Base-by-base conservation (phyloP, 73 alveolate species). In the Symbiodinium pilosum region DNA sequence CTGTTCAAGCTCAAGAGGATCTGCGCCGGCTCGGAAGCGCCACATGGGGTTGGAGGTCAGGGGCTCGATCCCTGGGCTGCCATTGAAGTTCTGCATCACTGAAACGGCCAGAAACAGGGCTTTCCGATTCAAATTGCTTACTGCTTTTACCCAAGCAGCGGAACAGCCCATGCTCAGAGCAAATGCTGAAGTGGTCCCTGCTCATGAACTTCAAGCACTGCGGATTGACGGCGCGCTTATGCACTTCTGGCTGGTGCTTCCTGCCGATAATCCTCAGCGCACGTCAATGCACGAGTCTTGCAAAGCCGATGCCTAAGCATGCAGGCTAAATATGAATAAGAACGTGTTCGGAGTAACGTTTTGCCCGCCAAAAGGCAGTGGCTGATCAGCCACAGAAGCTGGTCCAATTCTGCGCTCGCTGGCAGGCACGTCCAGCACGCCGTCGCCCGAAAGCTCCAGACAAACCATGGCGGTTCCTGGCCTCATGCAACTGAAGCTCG, bases 41-140 rank as follows among this genome's bases (percentile, higher is more conserved):
- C 95, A 88, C n/a, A 88, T 88, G 51, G 95, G 95, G 77, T 88
- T 88, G 85, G 95, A 88, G 73, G 95, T 88, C 86, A 88, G 9
- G 34, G 95, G 75, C 77, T 56, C 51, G 43, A 88, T 59, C 21
- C 85, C 43, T 36, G 16, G 77, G 77, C 39, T 26, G 77, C 4
- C 38, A 56, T 18, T 56, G 11, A 56, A 16, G 21, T 51, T 51
- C 68, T 51, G 12, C 21, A 16, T 24, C 28, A 16, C 68, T 51
- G 28, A 51, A 51, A 51, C 68, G 28, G 12, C 68, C 28, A 24
- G 68, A 16, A 11, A 8, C 64, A 47, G 64, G 64, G 24, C 24
- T 11, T 8, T 8, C 64, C 8, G 16, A 16, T 8, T 8, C 16
- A 47, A 16, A 8, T 16, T 16, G 64, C 64, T 16, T 47, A 47